Evolutionary conservation across 306 rosid species (phyloP).

Genomic region (Ormosia semicastrata): DNA sequence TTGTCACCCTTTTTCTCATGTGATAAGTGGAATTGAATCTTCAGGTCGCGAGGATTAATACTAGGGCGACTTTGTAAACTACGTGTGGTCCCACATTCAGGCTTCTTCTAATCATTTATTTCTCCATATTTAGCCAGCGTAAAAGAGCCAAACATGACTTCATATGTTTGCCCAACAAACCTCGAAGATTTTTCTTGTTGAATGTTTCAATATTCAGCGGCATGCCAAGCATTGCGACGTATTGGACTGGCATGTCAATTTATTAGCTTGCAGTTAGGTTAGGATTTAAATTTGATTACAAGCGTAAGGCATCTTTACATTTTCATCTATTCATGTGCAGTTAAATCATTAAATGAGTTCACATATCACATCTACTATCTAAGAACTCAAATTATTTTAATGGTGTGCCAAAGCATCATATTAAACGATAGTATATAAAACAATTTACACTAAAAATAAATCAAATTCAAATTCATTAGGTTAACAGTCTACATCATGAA

Average conservation of each 20-base stretch:
- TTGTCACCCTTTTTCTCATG: background rate
- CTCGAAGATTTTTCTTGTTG: background rate
- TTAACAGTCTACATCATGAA: too few relatives aligned
- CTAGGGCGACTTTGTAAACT: background rate
- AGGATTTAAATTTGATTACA: too few relatives aligned
- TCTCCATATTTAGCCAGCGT: background rate
- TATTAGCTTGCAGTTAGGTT: background rate
- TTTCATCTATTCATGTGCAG: too few relatives aligned
- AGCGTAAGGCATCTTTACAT: too few relatives aligned
- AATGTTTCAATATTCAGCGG: background rate
- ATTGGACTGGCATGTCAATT: background rate
- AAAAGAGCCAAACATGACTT: constrained; percentile 5
- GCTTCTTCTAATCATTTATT: background rate
- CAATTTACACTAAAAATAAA: too few relatives aligned
- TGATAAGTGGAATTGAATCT: background rate
- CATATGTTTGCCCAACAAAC: background rate
- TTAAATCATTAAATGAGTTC: too few relatives aligned
- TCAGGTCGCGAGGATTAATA: background rate
- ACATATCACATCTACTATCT: too few relatives aligned
- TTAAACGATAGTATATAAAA: too few relatives aligned
- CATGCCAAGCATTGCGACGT: background rate
- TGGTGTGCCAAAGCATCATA: too few relatives aligned
- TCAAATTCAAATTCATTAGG: too few relatives aligned
- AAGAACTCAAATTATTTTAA: too few relatives aligned
- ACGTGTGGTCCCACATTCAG: background rate